Percentiles rank a stretch among this genome's conserved stretches.
These are phyloP conservation scores for Sporobolomyces phaffii DNA, from an alignment of 768 basidiomycete species.

Conservation along the genomic window DNA sequence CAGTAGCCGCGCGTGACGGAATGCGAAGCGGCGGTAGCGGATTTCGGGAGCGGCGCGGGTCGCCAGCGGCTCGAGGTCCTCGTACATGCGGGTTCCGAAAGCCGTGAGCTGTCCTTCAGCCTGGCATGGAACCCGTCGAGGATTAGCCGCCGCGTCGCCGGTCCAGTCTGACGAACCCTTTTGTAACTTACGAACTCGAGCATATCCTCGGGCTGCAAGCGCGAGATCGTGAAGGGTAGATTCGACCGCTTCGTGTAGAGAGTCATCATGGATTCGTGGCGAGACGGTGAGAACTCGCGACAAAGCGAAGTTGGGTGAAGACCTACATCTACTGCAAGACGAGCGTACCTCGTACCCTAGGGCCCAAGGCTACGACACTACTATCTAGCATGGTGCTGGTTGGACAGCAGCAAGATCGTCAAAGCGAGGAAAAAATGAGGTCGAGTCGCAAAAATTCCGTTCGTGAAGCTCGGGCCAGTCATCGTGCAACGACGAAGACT, in stretches of 20 bases:
- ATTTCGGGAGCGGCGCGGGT: background rate
- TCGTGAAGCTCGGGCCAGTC: too few species aligned
- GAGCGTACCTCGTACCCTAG: too few species aligned
- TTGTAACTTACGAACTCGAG: background rate
- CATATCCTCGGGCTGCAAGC: background rate
- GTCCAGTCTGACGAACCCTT: too few species aligned
- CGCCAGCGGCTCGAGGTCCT: background rate
- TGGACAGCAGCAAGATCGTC: too few species aligned
- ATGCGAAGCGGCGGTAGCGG: constrained; percentile 1
- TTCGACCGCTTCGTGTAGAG: background rate
- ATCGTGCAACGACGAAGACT: too few species aligned
- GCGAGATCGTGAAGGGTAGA: background rate
- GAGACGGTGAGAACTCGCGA: background rate
- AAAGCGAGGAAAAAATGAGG: too few species aligned
- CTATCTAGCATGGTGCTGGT: too few species aligned
- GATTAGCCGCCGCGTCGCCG: too few species aligned
- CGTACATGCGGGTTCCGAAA: constrained; percentile 21
- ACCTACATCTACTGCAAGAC: too few species aligned
- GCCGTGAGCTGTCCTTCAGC: constrained; percentile 19
- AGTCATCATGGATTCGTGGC: background rate
- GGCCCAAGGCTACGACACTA: too few species aligned
- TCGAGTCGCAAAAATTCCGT: too few species aligned
- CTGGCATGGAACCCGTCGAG: background rate
- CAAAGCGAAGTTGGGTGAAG: background rate
- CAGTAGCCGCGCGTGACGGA: constrained; percentile 6